Evolutionary conservation across 805 yeast genomes (phyloP).

Genomic region (Debaryomyces maramus): DNA sequence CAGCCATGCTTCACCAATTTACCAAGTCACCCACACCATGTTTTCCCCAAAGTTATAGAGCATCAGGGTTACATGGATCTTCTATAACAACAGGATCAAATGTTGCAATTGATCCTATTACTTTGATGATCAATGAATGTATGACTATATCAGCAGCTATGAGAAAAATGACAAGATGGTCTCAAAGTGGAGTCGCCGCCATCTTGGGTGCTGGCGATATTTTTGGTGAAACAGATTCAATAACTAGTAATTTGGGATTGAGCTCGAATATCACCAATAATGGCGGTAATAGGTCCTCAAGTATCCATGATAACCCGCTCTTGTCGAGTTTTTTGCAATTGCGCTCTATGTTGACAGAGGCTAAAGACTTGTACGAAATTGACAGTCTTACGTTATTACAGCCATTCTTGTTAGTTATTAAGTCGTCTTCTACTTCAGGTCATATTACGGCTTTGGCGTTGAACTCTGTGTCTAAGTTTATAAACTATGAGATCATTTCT

Average conservation of each 20-base stretch:
- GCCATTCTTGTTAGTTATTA: conserved; percentile 83
- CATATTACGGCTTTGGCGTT: conserved; percentile 80
- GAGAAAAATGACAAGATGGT: conserved; percentile 69
- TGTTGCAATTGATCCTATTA: conserved; percentile 67
- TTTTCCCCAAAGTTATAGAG: neutral
- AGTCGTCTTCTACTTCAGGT: conserved; percentile 84
- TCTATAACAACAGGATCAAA: neutral
- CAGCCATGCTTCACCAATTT: conserved; percentile 4
- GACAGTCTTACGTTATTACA: conserved; percentile 75
- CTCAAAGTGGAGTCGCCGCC: conserved; percentile 81
- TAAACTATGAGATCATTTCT: conserved; percentile 68
- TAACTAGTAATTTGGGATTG: conserved; percentile 25
- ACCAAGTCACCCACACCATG: conserved; percentile 8
- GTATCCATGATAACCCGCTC: conserved; percentile 50
- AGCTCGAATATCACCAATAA: conserved; percentile 14
- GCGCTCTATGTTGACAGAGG: conserved; percentile 64
- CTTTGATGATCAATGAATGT: conserved; percentile 86
- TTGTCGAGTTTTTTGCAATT: conserved; percentile 78
- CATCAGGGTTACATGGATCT: neutral
- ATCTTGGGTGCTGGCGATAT: conserved; percentile 67
- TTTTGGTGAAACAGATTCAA: conserved; percentile 46
- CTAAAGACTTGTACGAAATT: conserved; percentile 50
- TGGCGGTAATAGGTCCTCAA: conserved; percentile 5
- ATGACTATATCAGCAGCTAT: conserved; percentile 82
- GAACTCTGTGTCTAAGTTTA: conserved; percentile 69